These are phyloP conservation scores for Caryopteris hybrid DNA, from an alignment of 305 asterid species.

Conservation along the genomic window DNA sequence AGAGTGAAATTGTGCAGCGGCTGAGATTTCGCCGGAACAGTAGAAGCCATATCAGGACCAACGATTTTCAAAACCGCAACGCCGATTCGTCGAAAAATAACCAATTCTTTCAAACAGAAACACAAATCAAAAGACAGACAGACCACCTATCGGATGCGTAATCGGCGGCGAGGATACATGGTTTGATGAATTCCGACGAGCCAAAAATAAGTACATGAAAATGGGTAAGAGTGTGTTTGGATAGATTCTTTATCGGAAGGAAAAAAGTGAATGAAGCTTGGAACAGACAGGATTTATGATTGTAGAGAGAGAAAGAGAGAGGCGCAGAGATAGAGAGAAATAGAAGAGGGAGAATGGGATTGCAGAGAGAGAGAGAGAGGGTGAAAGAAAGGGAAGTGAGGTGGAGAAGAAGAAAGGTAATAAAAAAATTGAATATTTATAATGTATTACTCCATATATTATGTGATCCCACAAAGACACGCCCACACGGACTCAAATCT, in stretches of 20 bases:
- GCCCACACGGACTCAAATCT: neutral
- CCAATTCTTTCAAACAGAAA: neutral
- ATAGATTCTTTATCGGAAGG: neutral
- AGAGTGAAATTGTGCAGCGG: conserved; percentile 57
- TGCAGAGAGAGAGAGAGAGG: neutral
- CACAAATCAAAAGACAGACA: conserved; percentile 8
- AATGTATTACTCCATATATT: neutral
- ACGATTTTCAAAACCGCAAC: conserved; percentile 19
- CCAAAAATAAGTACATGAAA: conserved; percentile 13
- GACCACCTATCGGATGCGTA: conserved; percentile 11
- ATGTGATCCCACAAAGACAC: neutral
- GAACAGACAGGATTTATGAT: conserved; percentile 12
- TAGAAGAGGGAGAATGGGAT: neutral
- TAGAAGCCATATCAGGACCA: conserved; percentile 41
- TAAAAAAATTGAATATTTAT: neutral
- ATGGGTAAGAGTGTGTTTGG: neutral
- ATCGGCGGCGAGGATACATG: conserved; percentile 25
- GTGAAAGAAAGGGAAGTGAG: neutral
- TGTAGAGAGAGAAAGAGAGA: conserved; percentile 18
- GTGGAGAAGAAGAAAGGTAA: conserved; percentile 18
- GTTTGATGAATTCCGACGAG: conserved; percentile 1
- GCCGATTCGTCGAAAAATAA: conserved; percentile 2
- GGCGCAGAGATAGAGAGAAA: neutral
- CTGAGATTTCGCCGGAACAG: conserved; percentile 58
- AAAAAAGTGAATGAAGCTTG: conserved; percentile 16